Evolutionary conservation across 1,284 basidiomycete species (phyloP).

Genomic region (Pseudomicrostroma phylloplanum): DNA sequence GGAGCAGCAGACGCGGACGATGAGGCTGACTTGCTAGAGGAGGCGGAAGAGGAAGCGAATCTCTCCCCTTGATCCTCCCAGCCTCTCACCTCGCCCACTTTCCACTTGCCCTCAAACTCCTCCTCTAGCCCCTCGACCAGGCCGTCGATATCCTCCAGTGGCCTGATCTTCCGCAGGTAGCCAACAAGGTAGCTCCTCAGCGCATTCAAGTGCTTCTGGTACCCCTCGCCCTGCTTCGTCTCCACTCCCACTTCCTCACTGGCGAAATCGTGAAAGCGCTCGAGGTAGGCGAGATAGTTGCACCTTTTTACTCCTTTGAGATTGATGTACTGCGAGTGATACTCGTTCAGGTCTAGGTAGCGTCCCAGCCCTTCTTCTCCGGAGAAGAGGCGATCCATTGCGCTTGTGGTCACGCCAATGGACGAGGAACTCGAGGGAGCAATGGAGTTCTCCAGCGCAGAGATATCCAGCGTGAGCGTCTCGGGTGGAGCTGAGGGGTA

Average conservation of each 20-base stretch:
- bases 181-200: conserved; percentile 78
- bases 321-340: conserved; percentile 85
- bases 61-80: conserved; percentile 62
- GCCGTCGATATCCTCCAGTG: conserved; percentile 71
- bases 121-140: conserved; percentile 62
- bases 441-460: conserved; percentile 26
- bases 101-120: conserved; percentile 76
- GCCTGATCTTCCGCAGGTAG: conserved; percentile 79
- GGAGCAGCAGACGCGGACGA: not conserved
- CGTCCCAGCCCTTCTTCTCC: conserved; percentile 93
- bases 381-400: conserved; percentile 45
- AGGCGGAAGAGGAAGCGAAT: not conserved
- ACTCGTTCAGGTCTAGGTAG: conserved; percentile 84
- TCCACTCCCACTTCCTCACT: conserved; percentile 25
- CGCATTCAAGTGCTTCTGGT: conserved; percentile 32
- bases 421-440: conserved; percentile 12
- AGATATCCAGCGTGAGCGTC: conserved; percentile 41
- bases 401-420: conserved; percentile 19
- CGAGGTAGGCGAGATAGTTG: conserved; percentile 79
- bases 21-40: not conserved
- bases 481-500: conserved; percentile 69
- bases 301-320: conserved; percentile 66
- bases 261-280: conserved; percentile 59
- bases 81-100: conserved; percentile 63
- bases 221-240: conserved; percentile 38